Evolutionary conservation across 2,329 filamentous ascomycete genomes (phyloP).

Genomic region (Fusarium incarnatum): DNA sequence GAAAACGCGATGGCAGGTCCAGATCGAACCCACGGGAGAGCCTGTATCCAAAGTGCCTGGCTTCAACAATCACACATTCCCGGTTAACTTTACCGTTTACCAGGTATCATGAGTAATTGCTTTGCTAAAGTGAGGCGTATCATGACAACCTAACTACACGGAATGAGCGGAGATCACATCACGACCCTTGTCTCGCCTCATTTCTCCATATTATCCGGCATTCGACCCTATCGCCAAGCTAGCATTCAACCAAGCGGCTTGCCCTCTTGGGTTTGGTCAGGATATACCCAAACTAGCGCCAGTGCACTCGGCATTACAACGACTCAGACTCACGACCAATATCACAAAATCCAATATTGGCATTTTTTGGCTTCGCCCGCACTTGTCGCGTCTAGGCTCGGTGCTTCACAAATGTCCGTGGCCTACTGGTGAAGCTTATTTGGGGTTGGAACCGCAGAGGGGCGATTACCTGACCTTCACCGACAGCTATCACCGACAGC

Average conservation of each 20-base stretch:
- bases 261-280: conserved; percentile 31
- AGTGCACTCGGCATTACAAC: conserved; percentile 11
- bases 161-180: conserved; percentile 17
- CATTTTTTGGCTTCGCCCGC: conserved; percentile 1
- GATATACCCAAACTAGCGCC: conserved; percentile 34
- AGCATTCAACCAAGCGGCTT: conserved; percentile 28
- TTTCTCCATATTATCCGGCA: conserved; percentile 22
- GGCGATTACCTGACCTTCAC: background rate
- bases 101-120: conserved; percentile 48
- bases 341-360: conserved; percentile 9
- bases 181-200: conserved; percentile 26
- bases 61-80: conserved; percentile 44
- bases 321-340: conserved; percentile 26
- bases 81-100: conserved; percentile 52
- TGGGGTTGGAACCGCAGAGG: background rate
- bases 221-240: conserved; percentile 29
- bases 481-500: conserved; percentile 1
- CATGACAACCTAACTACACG: conserved; percentile 2
- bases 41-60: conserved; percentile 41
- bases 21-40: conserved; percentile 52
- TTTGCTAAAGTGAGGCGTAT: background rate
- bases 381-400: conserved; percentile 10
- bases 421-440: background rate
- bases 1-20: conserved; percentile 61
- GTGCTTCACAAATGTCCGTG: background rate